Conservation (phyloP, 768 basidiomycete species). For the Pholiota molesta region DNA sequence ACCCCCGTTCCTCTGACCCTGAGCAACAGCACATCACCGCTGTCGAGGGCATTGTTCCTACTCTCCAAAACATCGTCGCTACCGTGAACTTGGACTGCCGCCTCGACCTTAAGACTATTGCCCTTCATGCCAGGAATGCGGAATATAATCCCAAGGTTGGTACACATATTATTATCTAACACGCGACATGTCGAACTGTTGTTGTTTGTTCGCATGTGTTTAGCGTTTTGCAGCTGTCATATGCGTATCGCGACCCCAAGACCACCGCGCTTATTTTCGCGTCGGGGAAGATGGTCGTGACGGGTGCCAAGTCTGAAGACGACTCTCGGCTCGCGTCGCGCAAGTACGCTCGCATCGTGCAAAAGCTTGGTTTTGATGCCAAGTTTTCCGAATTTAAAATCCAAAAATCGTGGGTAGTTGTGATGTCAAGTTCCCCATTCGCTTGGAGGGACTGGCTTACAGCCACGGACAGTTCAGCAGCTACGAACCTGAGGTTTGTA, state of each 20-base stretch:
- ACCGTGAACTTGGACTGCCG: conserved; percentile 98
- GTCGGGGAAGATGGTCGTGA: conserved; percentile 99
- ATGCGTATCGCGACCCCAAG: conserved; percentile 99
- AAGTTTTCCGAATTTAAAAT: conserved; percentile 99
- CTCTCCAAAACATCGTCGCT: conserved; percentile 98
- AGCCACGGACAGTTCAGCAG: conserved; percentile 97
- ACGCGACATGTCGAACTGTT: conserved; percentile 63
- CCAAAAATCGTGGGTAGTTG: conserved; percentile 99
- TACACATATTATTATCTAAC: conserved; percentile 47
- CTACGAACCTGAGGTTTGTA: conserved; percentile 93
- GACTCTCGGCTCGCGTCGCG: conserved; percentile 95
- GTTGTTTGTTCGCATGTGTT: conserved; percentile 52
- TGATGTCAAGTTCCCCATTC: conserved; percentile 98
- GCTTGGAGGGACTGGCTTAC: conserved; percentile 96
- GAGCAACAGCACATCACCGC: conserved; percentile 96
- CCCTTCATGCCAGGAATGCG: conserved; percentile 95
- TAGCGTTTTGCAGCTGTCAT: conserved; percentile 99
- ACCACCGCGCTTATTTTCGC: conserved; percentile 99
- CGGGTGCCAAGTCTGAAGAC: conserved; percentile 98
- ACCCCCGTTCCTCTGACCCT: conserved; percentile 78
- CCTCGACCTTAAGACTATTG: conserved; percentile 97
- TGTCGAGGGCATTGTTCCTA: conserved; percentile 98
- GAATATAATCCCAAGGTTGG: conserved; percentile 99
- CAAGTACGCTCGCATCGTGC: conserved; percentile 98
- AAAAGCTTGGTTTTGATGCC: conserved; percentile 98